Conservation (phyloP, 2,329 filamentous ascomycete species). For the Colletotrichum sp. region DNA sequence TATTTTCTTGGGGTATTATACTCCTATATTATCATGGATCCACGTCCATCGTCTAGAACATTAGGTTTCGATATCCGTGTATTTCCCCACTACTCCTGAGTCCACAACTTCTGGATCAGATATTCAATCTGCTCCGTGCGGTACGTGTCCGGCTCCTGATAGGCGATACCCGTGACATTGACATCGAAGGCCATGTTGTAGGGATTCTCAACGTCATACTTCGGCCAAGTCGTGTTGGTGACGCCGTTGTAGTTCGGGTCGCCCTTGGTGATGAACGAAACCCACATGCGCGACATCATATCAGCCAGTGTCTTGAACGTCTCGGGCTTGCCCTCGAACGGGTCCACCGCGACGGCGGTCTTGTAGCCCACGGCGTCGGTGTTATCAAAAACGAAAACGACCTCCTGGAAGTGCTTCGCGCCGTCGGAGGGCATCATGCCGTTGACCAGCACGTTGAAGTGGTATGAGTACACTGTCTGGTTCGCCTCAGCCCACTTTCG, state of each 20-base stretch:
- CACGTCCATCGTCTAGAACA: background rate
- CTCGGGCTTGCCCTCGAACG: slow-evolving; percentile 45
- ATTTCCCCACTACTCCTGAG: background rate
- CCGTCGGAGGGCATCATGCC: slow-evolving; percentile 24
- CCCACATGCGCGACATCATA: slow-evolving; percentile 58
- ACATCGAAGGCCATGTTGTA: slow-evolving; percentile 55
- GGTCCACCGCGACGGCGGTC: slow-evolving; percentile 45
- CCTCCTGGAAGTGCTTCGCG: slow-evolving; percentile 32
- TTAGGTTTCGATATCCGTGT: background rate
- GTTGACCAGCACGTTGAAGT: slow-evolving; percentile 43
- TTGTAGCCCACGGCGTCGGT: slow-evolving; percentile 52
- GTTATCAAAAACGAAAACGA: slow-evolving; percentile 55
- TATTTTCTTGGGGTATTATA: background rate
- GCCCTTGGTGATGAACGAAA: slow-evolving; percentile 50
- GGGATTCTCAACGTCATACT: slow-evolving; percentile 44
- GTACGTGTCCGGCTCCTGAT: slow-evolving; percentile 50
- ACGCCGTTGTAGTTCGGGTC: slow-evolving; percentile 43
- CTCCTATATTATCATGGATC: background rate
- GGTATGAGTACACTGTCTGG: slow-evolving; percentile 60
- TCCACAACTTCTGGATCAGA: slow-evolving; percentile 28
- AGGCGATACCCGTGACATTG: slow-evolving; percentile 45
- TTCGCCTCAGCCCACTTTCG: slow-evolving; percentile 53
- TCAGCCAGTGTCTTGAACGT: slow-evolving; percentile 46
- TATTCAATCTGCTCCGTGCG: slow-evolving; percentile 46
- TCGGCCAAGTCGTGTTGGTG: slow-evolving; percentile 40